phyloP scores from a whole-genome alignment of 768 basidiomycete species.

The Holtermannia corniformis region DNA sequence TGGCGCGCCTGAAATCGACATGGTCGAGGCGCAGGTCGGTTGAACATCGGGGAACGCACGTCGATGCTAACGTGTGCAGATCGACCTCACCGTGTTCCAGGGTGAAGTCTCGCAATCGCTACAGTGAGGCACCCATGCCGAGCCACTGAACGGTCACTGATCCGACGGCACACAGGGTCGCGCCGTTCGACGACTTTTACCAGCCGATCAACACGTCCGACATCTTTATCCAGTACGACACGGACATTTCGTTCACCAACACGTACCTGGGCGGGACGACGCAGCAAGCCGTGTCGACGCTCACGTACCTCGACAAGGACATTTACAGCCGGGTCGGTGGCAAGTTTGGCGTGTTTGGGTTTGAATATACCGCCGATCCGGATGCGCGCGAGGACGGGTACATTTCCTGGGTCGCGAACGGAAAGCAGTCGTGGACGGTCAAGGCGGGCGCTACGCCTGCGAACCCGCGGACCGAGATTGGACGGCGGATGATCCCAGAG shows the following conservation, averaged over 20 bases:
- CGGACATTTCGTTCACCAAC: conserved; percentile 43
- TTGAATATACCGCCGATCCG: conserved; percentile 43
- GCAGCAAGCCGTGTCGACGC: conserved; percentile 51
- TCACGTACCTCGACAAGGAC: conserved; percentile 44
- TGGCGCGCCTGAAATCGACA: conserved; percentile 84
- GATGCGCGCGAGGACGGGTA: conserved; percentile 31
- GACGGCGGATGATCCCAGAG: conserved; percentile 60
- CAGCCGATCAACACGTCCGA: conserved; percentile 39
- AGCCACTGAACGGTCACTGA: too few relatives aligned
- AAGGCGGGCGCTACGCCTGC: conserved; percentile 55
- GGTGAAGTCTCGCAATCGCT: conserved; percentile 58
- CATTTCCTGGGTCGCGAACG: conserved; percentile 38
- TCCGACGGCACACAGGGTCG: too few relatives aligned
- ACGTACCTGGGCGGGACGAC: conserved; percentile 41
- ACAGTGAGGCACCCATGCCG: too few relatives aligned
- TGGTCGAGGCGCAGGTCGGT: conserved; percentile 82
- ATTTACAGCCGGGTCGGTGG: conserved; percentile 20
- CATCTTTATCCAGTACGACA: conserved; percentile 28
- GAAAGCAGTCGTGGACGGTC: conserved; percentile 46
- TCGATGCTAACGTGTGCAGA: too few relatives aligned
- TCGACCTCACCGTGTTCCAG: conserved; percentile 51
- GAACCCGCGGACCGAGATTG: conserved; percentile 55
- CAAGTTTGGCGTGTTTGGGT: conserved; percentile 43
- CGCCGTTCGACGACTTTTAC: conserved; percentile 51
- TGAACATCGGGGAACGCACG: too few relatives aligned